These are phyloP conservation scores for Termitomyces sp. DNA, from an alignment of 768 basidiomycete genomes.

Conservation along the genomic window DNA sequence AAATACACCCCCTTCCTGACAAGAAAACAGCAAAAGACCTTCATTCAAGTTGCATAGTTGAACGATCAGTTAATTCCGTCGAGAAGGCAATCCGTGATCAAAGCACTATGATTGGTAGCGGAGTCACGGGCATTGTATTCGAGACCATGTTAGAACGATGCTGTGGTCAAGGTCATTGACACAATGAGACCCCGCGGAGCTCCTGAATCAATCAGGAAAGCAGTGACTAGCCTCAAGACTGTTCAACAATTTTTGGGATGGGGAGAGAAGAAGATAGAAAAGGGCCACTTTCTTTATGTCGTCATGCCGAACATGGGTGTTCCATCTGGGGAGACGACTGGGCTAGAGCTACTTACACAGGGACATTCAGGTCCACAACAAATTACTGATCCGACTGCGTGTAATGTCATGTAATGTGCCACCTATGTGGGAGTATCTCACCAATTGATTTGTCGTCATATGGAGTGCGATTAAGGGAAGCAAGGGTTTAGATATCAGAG, in stretches of 20 bases:
- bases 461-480: too few species aligned
- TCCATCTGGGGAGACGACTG: background rate
- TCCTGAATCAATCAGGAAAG: background rate
- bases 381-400: background rate
- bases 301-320: slow-evolving; percentile 6
- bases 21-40: background rate
- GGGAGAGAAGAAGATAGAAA: slow-evolving; percentile 3
- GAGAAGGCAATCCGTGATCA: background rate
- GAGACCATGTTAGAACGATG: background rate
- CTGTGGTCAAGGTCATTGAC: slow-evolving; percentile 1
- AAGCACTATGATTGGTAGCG: background rate
- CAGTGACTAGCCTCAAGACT: background rate
- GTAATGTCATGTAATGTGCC: background rate
- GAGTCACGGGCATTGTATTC: background rate
- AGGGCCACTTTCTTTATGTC: background rate
- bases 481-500: too few species aligned
- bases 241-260: slow-evolving; percentile 4
- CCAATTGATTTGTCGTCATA: too few species aligned
- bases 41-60: background rate
- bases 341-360: background rate
- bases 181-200: background rate
- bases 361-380: background rate
- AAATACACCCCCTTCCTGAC: background rate
- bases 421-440: too few species aligned
- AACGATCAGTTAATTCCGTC: background rate